Evolutionary conservation across 2,329 filamentous ascomycete species (phyloP), one percentile per base, ranked within the genome.

Genomic region (Xylariaceae sp.): DNA sequence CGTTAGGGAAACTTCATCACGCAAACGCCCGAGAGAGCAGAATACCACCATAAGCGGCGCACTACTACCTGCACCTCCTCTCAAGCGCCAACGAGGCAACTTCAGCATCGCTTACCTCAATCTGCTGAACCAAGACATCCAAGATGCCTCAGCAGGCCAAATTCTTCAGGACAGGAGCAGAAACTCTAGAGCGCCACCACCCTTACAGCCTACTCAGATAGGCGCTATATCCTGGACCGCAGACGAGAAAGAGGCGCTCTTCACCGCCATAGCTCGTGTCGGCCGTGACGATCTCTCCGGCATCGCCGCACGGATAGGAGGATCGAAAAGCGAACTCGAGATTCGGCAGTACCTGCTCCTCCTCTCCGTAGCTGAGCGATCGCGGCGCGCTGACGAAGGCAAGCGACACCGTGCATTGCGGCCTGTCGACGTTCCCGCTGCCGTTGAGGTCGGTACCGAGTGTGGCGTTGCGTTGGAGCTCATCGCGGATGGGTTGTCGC

Each of bases 301-400:
- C 1, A 84, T 96, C 44, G 75, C 87, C 1, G 57, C 66, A 7
- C 72, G 76, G 0, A 71, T 95, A 34, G 46, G 72, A 1, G 46
- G 72, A 1, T 84, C 80, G 25, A 97, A 97, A 66, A 84, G 81
- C 47, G 76, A 81, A 52, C 61, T 85, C 7, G 89, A 96, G 65
- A 80, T 93, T 25, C 75, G 76, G 22, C 79, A 85, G 40, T 90
- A 90, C 60, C 63, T 94, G 4, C 58, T 71, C 6, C 63, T 86
- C 1, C 72, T 96, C 5, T 71, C 81, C 8, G 68, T 74, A 17
- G 73, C 71, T 2, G 54, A 69, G 5, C 64, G 72, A 27, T 60
- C 66, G 19, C 67, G 73, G 32, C 69, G 69, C 33, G 55, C 57
- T 16, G 55, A 62, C 38, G 52, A 56, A 8, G 62, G 42, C 22